Conservation (phyloP, 805 yeast genomes). For the Ogataea neopini region DNA sequence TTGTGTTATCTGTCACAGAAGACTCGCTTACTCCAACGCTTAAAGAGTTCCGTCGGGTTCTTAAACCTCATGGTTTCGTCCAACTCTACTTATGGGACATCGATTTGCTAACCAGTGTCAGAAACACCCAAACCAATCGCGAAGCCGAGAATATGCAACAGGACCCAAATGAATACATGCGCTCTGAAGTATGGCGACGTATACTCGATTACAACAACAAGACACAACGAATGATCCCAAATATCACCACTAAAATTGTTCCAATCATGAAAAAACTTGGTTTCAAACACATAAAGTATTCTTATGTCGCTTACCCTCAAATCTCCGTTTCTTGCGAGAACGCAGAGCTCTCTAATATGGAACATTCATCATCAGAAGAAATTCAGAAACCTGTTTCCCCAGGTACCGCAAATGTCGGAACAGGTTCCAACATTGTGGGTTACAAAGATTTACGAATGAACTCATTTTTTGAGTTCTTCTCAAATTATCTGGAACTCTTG, state of each 20-base stretch:
- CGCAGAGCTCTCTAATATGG: constrained; percentile 9
- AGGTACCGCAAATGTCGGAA: neutral
- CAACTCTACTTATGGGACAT: constrained; percentile 34
- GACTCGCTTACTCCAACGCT: constrained; percentile 23
- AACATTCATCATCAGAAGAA: constrained; percentile 13
- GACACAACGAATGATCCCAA: constrained; percentile 17
- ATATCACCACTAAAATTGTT: constrained; percentile 23
- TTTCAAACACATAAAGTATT: constrained; percentile 27
- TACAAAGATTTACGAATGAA: constrained; percentile 32
- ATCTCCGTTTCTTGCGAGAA: constrained; percentile 20
- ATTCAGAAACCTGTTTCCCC: neutral
- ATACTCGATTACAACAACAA: constrained; percentile 19
- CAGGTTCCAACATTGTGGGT: constrained; percentile 14
- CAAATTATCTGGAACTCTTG: constrained; percentile 32
- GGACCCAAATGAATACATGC: constrained; percentile 20
- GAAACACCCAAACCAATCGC: constrained; percentile 2
- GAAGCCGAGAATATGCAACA: neutral
- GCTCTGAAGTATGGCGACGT: constrained; percentile 25
- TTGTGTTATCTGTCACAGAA: constrained; percentile 21
- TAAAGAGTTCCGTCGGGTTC: constrained; percentile 32
- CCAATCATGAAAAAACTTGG: constrained; percentile 27
- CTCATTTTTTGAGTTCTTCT: constrained; percentile 33
- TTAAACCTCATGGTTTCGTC: constrained; percentile 33
- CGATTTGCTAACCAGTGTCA: constrained; percentile 10
- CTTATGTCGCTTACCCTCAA: constrained; percentile 32